These are phyloP conservation scores for Naganishia randhawae DNA, from an alignment of 768 basidiomycete species.

Conservation along the genomic window DNA sequence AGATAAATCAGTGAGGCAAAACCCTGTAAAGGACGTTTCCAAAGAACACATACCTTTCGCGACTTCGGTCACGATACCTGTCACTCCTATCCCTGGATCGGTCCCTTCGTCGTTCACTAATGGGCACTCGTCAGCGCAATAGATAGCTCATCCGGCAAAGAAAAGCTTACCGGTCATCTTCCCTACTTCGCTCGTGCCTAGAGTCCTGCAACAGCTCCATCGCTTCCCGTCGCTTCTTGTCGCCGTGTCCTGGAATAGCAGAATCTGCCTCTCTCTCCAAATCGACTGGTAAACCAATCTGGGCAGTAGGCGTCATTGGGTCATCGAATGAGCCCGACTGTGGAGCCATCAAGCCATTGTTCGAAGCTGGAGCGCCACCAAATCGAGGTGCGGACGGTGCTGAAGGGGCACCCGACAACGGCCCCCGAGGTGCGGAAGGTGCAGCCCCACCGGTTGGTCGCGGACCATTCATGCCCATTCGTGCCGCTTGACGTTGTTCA, in stretches of 20 bases:
- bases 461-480: slow-evolving; percentile 57
- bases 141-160: slow-evolving; percentile 37
- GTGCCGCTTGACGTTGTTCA: slow-evolving; percentile 76
- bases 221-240: slow-evolving; percentile 47
- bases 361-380: slow-evolving; percentile 24
- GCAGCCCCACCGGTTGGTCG: slow-evolving; percentile 21
- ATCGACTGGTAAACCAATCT: slow-evolving; percentile 49
- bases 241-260: slow-evolving; percentile 41
- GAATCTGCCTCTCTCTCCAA: slow-evolving; percentile 26
- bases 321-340: slow-evolving; percentile 31
- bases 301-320: slow-evolving; percentile 44
- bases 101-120: slow-evolving; percentile 27
- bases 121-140: slow-evolving; percentile 48
- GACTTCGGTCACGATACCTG: slow-evolving; percentile 60
- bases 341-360: slow-evolving; percentile 27
- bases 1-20: background rate
- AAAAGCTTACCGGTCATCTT: slow-evolving; percentile 31
- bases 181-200: slow-evolving; percentile 32
- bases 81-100: slow-evolving; percentile 58
- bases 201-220: slow-evolving; percentile 46
- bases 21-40: slow-evolving; percentile 36
- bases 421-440: slow-evolving; percentile 19
- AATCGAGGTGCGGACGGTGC: slow-evolving; percentile 37
- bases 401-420: slow-evolving; percentile 31
- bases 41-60: slow-evolving; percentile 55